Evolutionary conservation across 805 yeast species (phyloP), one percentile per base, ranked within the genome.

Genomic region (Ogataea corticis): DNA sequence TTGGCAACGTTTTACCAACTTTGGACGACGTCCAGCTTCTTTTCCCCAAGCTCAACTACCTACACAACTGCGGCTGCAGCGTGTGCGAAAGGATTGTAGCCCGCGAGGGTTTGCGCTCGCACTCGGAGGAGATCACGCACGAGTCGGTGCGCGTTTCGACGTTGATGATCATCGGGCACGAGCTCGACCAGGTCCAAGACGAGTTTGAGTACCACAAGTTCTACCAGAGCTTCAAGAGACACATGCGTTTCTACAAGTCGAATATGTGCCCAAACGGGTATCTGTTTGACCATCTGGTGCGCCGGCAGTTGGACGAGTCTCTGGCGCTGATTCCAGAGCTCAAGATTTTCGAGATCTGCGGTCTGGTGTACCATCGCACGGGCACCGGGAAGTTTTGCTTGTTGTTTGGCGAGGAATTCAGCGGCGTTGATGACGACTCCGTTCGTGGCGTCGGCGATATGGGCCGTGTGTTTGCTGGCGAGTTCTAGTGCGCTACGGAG

Each of bases 71-170:
- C 43, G 31, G 38, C 6, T 63, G 69, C 40, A n/a, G 33, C 1
- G 46, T 50, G 2, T 63, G 68, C 30, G 16, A 39, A 9, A 40
- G 52, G 4, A 51, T 63, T 1, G 38, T 51, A 6, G 34, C 34
- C 7, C 32, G 18, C 15, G 39, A 37, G 33, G 45, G 44, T 12
- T 44, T 43, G 23, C 28, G 38, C 16, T 41, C 36, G 2, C 41
- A 27, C 32, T 19, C 42, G 25, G 46, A 33, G 18, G 37, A 41
- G 32, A 49, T 43, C 23, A 23, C 36, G 16, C 32, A 48, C 17
- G 66, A 63, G 38, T 60, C 68, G 3, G 49, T 63, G n/a, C 56
- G 61, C 36, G 58, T 65, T 4, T 62, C 65, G 13, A 59, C 66
- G 1, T 42, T 64, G 37, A 54, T 62, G 52, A 56, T 61, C n/a